Conservation (phyloP, 352 stramenopile species). For the Globisporangium uncinulatum region DNA sequence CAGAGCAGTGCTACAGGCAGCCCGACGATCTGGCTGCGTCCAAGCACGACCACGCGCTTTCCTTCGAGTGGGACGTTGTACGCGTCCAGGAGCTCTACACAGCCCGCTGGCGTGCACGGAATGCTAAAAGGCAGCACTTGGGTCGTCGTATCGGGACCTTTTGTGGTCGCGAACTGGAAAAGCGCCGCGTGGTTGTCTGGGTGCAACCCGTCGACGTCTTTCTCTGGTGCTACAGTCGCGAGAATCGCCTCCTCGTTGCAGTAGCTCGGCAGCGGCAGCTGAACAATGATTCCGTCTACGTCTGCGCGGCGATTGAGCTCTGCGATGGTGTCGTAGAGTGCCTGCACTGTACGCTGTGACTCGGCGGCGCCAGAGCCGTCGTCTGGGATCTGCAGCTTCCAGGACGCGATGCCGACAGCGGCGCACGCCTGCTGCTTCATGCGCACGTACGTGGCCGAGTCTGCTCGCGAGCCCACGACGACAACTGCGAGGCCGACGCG, state of each 20-base stretch:
- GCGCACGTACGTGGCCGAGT: slow-evolving; percentile 97
- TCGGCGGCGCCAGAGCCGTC: slow-evolving; percentile 6
- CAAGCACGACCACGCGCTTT: slow-evolving; percentile 96
- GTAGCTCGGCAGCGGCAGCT: slow-evolving; percentile 90
- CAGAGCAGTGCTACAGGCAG: slow-evolving; percentile 95
- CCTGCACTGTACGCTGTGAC: slow-evolving; percentile 5
- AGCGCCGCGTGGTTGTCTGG: slow-evolving; percentile 95
- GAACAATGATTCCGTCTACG: slow-evolving; percentile 85
- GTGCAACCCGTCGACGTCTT: slow-evolving; percentile 99
- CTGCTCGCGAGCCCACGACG: slow-evolving; percentile 92
- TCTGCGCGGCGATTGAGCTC: slow-evolving; percentile 59
- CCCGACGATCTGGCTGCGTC: slow-evolving; percentile 96
- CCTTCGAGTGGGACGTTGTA: slow-evolving; percentile 87
- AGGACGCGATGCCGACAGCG: slow-evolving; percentile 90
- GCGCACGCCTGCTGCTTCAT: slow-evolving; percentile 98
- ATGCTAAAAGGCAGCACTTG: slow-evolving; percentile 64
- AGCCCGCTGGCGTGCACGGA: slow-evolving; percentile 96
- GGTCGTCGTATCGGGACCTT: slow-evolving; percentile 6
- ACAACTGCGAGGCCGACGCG: slow-evolving; percentile 96
- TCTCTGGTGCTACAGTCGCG: slow-evolving; percentile 83
- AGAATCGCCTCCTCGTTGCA: slow-evolving; percentile 94
- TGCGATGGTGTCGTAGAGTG: slow-evolving; percentile 50
- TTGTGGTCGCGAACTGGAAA: slow-evolving; percentile 62
- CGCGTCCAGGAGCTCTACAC: slow-evolving; percentile 93
- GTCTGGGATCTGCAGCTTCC: slow-evolving; percentile 58